Evolutionary conservation across 108 stramenopile genomes (phyloP), one percentile per base, ranked within the genome.

Genomic region (Pseudonitzschia delicatissima): DNA sequence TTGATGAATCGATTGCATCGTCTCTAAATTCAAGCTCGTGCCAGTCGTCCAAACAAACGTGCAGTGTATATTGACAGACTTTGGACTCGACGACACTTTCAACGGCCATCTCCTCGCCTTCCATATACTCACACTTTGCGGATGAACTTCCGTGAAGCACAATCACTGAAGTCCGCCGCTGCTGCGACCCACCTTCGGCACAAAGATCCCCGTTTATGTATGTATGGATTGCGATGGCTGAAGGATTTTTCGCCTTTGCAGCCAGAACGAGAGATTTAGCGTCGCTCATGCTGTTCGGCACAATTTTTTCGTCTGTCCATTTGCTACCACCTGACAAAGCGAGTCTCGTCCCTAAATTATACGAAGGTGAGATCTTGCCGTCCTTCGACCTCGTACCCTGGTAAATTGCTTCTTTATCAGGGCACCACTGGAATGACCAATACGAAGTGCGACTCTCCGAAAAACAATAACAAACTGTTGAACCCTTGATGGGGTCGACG

Each of bases 391-490:
- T 23, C 12, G 34, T 34, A 28, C 69, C 76, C 52, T 78, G 71
- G 25, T 62, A 34, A 2, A 78, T 36, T 3, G 31, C 12, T 33
- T 45, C 37, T 2, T 15, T 2, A n/a, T 64, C 39, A 2, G 61
- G 77, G 58, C 77, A 78, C 71, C 71, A 78, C 48, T 69, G 50
- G 58, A 62, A 78, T n/a, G 67, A 58, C 77, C 77, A 78, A 40
- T 67, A 69, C 36, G 77, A 31, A 36, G 25, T 47, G 31, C 23
- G 6, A 18, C 31, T 57, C 42, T 76, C 66, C 11, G 45, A 65
- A 57, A 57, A 74, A 50, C 59, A 74, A 40, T 63, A 55, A 34
- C 73, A 74, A 15, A 32, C 9, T 4, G 60, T 26, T 8, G 21
- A 31, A 29, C 44, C 55, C 0, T 12, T 63, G 5, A 12, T 21